Base-by-base conservation (phyloP, 345 rosid genomes). In the Combretum micranthum region DNA sequence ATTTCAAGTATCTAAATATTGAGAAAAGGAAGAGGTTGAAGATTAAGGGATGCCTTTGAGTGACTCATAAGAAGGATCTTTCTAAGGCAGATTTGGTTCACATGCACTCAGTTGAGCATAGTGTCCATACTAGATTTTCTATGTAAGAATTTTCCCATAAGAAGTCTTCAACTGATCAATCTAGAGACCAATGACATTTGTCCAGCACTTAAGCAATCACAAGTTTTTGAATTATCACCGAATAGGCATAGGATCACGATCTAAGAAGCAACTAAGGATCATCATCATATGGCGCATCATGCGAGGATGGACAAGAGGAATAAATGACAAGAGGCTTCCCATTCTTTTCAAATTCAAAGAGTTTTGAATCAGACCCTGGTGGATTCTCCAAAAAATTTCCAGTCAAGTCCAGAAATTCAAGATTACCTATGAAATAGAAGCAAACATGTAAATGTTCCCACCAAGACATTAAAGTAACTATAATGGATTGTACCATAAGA, bases 401-500 rank as follows among this genome's bases (percentile, higher is more conserved):
- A n/a, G 79, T 78, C 86, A 92, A 73, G 76, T 92, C 89, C 75
- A 92, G 37, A 59, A 65, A 55, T 77, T 70, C 57, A n/a, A 92
- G 79, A 21, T 69, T 75, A 71, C 87, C 97, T 88, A 59, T 61
- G 52, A 61, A 49, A 16, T 19, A 15, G 37, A 48, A 44, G 43
- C n/a, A 60, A 42, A 49, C 26, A 48, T 22, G 39, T 32, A 32
- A 32, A 32, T 7, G 9, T 32, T 32, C 39, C 39, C 39, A 32
- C 39, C 3, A 32, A 32, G 39, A 32, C 39, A n/a, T 50, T 23
- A 17, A 8, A 25, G 25, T 52, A 2, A 21, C 25, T 22, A 15
- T 20, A 52, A 22, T 15, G 21, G 55, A 25, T 32, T 52, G 11
- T 16, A 21, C 8, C 25, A 22, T 25, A 52, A 20, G 32, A 21